A percentile compares a stretch with the other conserved stretches of the same genome.
These are phyloP conservation scores for Hypoxylon sp. DNA, from an alignment of 2,329 filamentous ascomycete genomes.

Conservation along the genomic window DNA sequence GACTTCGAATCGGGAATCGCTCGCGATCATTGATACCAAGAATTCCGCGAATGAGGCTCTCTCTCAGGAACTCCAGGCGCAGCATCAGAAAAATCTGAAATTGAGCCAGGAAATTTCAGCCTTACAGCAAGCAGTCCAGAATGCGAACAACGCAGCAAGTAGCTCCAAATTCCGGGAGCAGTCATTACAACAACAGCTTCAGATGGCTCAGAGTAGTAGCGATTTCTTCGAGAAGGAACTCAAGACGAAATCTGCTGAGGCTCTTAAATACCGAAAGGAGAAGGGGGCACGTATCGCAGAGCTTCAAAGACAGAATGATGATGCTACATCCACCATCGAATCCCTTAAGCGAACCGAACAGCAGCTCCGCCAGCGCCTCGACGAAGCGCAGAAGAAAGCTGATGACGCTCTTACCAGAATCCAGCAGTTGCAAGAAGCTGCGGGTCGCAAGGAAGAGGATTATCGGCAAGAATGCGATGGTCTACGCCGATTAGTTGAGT, in stretches of 20 bases:
- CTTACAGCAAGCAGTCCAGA: conserved; percentile 86
- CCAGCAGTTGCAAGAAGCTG: conserved; percentile 87
- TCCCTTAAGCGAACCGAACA: conserved; percentile 83
- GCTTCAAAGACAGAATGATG: conserved; percentile 89
- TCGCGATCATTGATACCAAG: conserved; percentile 91
- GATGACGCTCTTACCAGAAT: conserved; percentile 86
- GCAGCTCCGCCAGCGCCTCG: conserved; percentile 82
- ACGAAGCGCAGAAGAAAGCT: conserved; percentile 86
- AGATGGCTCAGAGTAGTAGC: conserved; percentile 87
- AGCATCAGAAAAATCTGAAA: conserved; percentile 89
- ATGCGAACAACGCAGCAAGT: conserved; percentile 81
- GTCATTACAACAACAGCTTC: conserved; percentile 88
- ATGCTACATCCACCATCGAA: conserved; percentile 82
- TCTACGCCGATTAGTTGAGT: conserved; percentile 82
- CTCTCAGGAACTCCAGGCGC: conserved; percentile 85
- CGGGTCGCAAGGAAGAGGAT: conserved; percentile 84
- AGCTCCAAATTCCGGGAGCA: conserved; percentile 92
- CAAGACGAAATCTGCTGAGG: conserved; percentile 88
- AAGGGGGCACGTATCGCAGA: conserved; percentile 91
- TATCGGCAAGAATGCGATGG: conserved; percentile 90
- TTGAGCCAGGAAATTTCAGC: conserved; percentile 84
- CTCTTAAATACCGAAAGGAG: conserved; percentile 92
- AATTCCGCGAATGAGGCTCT: conserved; percentile 87
- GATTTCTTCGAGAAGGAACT: conserved; percentile 95
- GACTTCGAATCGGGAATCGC: conserved; percentile 89